Percentiles rank a stretch among this genome's conserved stretches.
These are phyloP conservation scores for Cordyceps javanica DNA, from an alignment of 2,329 filamentous ascomycete species.

Conservation along the genomic window DNA sequence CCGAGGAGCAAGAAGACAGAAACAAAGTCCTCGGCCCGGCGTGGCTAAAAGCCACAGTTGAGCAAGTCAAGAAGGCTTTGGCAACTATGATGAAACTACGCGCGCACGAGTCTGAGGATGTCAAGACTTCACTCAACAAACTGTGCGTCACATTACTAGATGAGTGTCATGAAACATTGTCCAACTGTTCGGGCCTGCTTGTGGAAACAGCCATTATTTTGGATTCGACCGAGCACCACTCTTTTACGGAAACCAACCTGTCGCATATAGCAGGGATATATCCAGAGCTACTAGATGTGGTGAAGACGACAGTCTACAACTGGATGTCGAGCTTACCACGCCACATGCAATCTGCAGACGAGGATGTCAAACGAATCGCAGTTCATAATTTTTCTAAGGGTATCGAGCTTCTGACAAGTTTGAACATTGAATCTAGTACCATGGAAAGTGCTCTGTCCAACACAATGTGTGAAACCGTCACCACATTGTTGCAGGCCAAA, in stretches of 20 bases:
- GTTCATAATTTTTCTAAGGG: slow-evolving; percentile 73
- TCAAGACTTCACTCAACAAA: slow-evolving; percentile 59
- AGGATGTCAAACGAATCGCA: slow-evolving; percentile 64
- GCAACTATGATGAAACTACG: slow-evolving; percentile 71
- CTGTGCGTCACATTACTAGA: slow-evolving; percentile 73
- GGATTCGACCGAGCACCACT: slow-evolving; percentile 40
- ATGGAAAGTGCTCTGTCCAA: slow-evolving; percentile 61
- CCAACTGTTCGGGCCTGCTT: slow-evolving; percentile 62
- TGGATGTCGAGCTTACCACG: slow-evolving; percentile 79
- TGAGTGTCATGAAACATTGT: slow-evolving; percentile 68
- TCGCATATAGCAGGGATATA: slow-evolving; percentile 58
- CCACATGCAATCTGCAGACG: slow-evolving; percentile 77
- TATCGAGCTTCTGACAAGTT: slow-evolving; percentile 56
- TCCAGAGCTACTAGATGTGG: slow-evolving; percentile 51
- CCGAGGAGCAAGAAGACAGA: slow-evolving; percentile 17
- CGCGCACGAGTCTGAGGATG: slow-evolving; percentile 60
- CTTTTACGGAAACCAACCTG: slow-evolving; percentile 43
- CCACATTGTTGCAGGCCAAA: slow-evolving; percentile 28
- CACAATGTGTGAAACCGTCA: slow-evolving; percentile 69
- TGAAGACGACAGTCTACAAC: slow-evolving; percentile 67
- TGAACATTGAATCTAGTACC: slow-evolving; percentile 58
- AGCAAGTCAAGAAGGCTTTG: slow-evolving; percentile 78
- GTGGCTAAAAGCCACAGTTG: slow-evolving; percentile 76
- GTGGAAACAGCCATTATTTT: slow-evolving; percentile 77
- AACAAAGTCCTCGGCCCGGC: slow-evolving; percentile 37